A percentile compares a stretch with the other conserved stretches of the same genome.
phyloP scores from a whole-genome alignment of 176 grass and related monocot species.

The Bonia amplexicaulis region DNA sequence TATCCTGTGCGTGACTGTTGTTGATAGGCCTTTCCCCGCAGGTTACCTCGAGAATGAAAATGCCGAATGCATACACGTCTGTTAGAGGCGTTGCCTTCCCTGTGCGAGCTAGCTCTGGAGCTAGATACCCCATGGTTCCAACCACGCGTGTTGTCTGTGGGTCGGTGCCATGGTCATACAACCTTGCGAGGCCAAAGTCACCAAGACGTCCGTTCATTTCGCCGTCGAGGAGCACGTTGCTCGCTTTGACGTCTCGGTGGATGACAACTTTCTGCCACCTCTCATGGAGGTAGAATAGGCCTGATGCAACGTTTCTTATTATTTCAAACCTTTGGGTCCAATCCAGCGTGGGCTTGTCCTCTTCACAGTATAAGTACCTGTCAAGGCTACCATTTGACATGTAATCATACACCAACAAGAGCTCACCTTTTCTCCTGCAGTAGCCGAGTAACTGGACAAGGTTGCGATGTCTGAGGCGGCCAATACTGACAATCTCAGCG shows the following conservation, averaged over 20 bases:
- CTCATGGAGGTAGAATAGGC: conserved; percentile 30
- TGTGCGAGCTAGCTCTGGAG: conserved; percentile 14
- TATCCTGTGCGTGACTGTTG: background rate
- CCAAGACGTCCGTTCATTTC: conserved; percentile 38
- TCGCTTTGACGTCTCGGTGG: conserved; percentile 13
- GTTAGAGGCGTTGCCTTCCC: conserved; percentile 18
- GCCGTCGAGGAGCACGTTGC: conserved; percentile 58
- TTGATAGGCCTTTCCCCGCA: conserved; percentile 19
- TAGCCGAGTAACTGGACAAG: background rate
- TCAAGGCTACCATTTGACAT: conserved; percentile 31
- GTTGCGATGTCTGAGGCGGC: background rate
- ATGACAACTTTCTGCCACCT: background rate
- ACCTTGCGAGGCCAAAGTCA: conserved; percentile 21
- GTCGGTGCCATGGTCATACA: conserved; percentile 26
- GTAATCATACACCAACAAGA: conserved; percentile 9
- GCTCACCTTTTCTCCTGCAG: conserved; percentile 20
- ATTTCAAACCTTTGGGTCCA: conserved; percentile 13
- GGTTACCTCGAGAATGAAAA: conserved; percentile 29
- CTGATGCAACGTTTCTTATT: conserved; percentile 19
- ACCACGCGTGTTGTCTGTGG: conserved; percentile 18
- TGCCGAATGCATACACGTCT: conserved; percentile 30
- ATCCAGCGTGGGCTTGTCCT: background rate
- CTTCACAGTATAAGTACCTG: conserved; percentile 13
- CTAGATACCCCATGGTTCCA: conserved; percentile 21
- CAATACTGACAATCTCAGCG: background rate